A percentile compares a stretch with the other conserved stretches of the same genome.
Conservation (phyloP, 163 green algal genomes). For the Chloroidium sp. region DNA sequence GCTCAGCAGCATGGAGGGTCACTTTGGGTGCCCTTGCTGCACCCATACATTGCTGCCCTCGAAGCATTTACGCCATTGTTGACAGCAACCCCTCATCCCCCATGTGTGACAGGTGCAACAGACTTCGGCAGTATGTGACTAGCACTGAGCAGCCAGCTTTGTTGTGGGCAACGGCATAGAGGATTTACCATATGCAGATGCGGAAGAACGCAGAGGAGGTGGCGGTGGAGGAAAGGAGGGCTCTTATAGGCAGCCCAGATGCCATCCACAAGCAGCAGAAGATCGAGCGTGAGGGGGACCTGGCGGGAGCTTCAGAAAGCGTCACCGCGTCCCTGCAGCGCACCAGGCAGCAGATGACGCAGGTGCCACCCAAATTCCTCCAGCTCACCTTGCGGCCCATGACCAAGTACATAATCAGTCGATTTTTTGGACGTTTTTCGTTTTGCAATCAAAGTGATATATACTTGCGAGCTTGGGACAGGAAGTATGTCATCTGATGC, state of each 20-base stretch:
- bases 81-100: not conserved
- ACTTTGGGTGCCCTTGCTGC: not conserved
- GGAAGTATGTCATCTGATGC: no score
- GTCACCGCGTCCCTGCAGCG: conserved; percentile 57
- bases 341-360: conserved; percentile 28
- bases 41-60: not conserved
- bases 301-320: conserved; percentile 29
- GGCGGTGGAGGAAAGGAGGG: conserved; percentile 27
- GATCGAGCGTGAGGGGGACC: conserved; percentile 35
- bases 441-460: no score
- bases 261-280: conserved; percentile 26
- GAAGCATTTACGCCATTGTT: not conserved
- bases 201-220: conserved; percentile 8
- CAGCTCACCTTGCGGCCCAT: no score
- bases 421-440: no score
- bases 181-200: not conserved
- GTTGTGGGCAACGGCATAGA: not conserved
- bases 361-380: not conserved
- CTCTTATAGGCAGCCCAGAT: conserved; percentile 47
- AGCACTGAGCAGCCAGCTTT: not conserved
- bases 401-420: no score
- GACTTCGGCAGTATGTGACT: no score
- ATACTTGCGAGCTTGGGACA: no score
- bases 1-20: not conserved
- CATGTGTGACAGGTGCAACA: no score